These are phyloP conservation scores for Vitis rupestris DNA, from an alignment of 164 flowering plant genomes.

Conservation along the genomic window DNA sequence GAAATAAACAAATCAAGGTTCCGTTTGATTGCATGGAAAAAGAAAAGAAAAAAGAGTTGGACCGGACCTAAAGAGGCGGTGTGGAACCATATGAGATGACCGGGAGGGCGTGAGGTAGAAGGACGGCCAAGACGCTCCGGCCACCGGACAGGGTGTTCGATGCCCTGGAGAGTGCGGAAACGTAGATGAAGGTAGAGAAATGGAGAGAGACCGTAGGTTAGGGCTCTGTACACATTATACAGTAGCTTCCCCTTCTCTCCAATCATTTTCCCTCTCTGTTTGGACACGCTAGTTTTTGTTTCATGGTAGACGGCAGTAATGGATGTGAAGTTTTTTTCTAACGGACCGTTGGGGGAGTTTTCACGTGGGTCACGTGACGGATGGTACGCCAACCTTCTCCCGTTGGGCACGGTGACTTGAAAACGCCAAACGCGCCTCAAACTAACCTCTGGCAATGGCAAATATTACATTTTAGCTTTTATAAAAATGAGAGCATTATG, in stretches of 20 bases:
- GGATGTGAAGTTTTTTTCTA: too few relatives aligned
- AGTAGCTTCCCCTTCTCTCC: conserved; percentile 19
- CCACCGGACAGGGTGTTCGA: conserved; percentile 76
- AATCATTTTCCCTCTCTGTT: conserved; percentile 3
- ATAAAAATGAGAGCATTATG: too few relatives aligned
- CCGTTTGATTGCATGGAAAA: neutral
- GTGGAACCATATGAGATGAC: conserved; percentile 90
- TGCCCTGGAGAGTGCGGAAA: conserved; percentile 64
- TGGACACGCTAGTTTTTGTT: neutral
- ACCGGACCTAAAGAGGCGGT: conserved; percentile 85
- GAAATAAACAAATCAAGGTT: neutral
- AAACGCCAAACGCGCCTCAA: too few relatives aligned
- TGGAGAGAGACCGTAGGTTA: conserved; percentile 66
- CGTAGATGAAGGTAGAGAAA: conserved; percentile 61
- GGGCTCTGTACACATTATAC: conserved; percentile 60
- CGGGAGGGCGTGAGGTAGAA: conserved; percentile 70
- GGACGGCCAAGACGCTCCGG: conserved; percentile 81
- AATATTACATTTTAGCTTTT: too few relatives aligned
- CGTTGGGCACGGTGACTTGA: too few relatives aligned
- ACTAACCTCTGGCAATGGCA: too few relatives aligned
- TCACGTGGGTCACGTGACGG: too few relatives aligned
- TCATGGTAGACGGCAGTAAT: too few relatives aligned
- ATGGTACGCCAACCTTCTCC: too few relatives aligned
- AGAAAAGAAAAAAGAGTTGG: neutral
- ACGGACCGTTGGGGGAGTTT: too few relatives aligned